Percentiles rank a stretch among this genome's conserved stretches.
phyloP scores from a whole-genome alignment of 805 yeast genomes.

The Cephaloascus albidus region DNA sequence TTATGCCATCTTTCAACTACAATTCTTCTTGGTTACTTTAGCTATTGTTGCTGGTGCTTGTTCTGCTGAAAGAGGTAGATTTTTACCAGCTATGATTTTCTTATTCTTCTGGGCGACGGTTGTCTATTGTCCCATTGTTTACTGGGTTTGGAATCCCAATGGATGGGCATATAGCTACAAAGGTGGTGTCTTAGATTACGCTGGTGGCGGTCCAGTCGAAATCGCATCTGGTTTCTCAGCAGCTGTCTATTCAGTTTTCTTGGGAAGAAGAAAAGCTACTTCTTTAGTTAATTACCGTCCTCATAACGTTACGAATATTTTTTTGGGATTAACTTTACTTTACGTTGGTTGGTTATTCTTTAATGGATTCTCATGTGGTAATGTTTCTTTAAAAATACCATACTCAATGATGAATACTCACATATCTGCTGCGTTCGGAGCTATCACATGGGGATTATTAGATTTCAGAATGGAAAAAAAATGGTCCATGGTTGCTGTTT shows the following conservation, averaged over 20 bases:
- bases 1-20: slow-evolving; percentile 80
- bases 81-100: slow-evolving; percentile 77
- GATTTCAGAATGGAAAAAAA: slow-evolving; percentile 84
- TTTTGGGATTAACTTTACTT: slow-evolving; percentile 76
- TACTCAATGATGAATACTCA: slow-evolving; percentile 91
- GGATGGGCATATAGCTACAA: slow-evolving; percentile 79
- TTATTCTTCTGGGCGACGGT: slow-evolving; percentile 82
- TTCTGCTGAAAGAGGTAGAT: slow-evolving; percentile 82
- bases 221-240: slow-evolving; percentile 88
- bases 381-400: slow-evolving; percentile 75
- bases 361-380: slow-evolving; percentile 83
- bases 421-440: slow-evolving; percentile 83
- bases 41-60: slow-evolving; percentile 89
- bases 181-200: slow-evolving; percentile 93
- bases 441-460: slow-evolving; percentile 82
- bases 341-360: slow-evolving; percentile 97
- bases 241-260: slow-evolving; percentile 70
- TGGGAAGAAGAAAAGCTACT: slow-evolving; percentile 71
- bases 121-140: slow-evolving; percentile 91
- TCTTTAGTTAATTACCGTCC: slow-evolving; percentile 85
- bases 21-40: slow-evolving; percentile 85
- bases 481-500: slow-evolving; percentile 91
- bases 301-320: slow-evolving; percentile 86
- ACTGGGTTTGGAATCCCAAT: slow-evolving; percentile 88
- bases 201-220: slow-evolving; percentile 98